Conservation (phyloP, 2,329 filamentous ascomycete species). For the Monilinia laxa region DNA sequence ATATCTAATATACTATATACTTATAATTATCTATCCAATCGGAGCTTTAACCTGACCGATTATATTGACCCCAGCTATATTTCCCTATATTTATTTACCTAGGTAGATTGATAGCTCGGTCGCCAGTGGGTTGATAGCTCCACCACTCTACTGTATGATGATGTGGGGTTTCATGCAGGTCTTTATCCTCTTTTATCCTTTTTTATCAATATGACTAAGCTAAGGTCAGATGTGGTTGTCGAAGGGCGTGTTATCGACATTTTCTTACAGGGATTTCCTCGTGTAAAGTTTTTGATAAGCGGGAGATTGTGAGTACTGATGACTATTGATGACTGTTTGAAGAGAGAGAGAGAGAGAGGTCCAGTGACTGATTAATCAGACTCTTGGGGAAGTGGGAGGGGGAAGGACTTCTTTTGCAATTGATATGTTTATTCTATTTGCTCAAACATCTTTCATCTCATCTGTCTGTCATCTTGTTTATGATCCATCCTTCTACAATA, state of each 20-base stretch:
- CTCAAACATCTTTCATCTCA: too few species aligned
- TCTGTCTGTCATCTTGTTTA: too few species aligned
- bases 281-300: not conserved
- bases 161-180: not conserved
- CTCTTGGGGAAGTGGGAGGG: too few species aligned
- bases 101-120: too few species aligned
- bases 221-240: conserved; percentile 10
- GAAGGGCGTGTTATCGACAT: conserved; percentile 15
- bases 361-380: not conserved
- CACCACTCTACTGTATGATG: too few species aligned
- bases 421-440: not conserved
- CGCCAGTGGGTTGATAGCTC: too few species aligned
- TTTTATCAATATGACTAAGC: not conserved
- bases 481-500: too few species aligned
- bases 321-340: conserved; percentile 3
- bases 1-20: too few species aligned
- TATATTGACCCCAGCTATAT: too few species aligned
- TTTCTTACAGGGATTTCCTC: not conserved
- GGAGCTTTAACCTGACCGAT: not conserved
- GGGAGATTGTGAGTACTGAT: too few species aligned
- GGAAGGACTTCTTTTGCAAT: too few species aligned
- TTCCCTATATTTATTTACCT: too few species aligned
- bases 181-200: not conserved
- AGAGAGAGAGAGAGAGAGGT: not conserved
- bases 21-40: not conserved